Evolutionary conservation across 805 yeast species (phyloP), one percentile per base, ranked within the genome.

Genomic region (Cyberlindnera samutprakarnensis): DNA sequence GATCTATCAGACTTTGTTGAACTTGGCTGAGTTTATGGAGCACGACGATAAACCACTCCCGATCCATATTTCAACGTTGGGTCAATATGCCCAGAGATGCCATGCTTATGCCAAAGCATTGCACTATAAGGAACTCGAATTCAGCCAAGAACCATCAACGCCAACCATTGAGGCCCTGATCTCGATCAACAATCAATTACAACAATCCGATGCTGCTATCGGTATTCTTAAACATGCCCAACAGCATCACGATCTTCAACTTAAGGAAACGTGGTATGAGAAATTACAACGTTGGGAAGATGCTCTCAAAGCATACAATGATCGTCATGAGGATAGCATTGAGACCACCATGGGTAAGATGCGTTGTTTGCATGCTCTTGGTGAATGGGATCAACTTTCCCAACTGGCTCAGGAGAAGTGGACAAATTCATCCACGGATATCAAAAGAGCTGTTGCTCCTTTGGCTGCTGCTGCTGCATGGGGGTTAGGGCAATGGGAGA

Each of bases 381-480:
- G 98, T 30, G 96, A 92, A 57, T 94, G 98, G 97, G 97, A 90
- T 41, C 82, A 80, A 44, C 64, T 94, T 16, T 78, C 94, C 9
- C 82, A 80, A 38, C 61, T 92, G 34, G 95, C 96, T 0, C 79
- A 77, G 44, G 78, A 76, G 26, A 86, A 84, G 51, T 92, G 99
- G 99, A 65, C 62, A 14, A 63, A 67, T 19, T 72, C 94, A 1
- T 66, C 84, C 2, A 67, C 77, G 18, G 95, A 86, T 13, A 74
- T 76, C 24, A 72, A 78, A 44, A 66, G 95, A 35, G 74, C 79
- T 6, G 87, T 92, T 45, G 98, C 98, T 2, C 97, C 98, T 1
- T 62, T 94, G 33, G 98, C 97, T 0, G 98, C 98, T 0, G 96
- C 97, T 3, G 96, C 98, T 1, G 86, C 97, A 1, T 92, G 98